Evolutionary conservation across 108 stramenopile species (phyloP).

Genomic region (Fragilaria crotonensis): DNA sequence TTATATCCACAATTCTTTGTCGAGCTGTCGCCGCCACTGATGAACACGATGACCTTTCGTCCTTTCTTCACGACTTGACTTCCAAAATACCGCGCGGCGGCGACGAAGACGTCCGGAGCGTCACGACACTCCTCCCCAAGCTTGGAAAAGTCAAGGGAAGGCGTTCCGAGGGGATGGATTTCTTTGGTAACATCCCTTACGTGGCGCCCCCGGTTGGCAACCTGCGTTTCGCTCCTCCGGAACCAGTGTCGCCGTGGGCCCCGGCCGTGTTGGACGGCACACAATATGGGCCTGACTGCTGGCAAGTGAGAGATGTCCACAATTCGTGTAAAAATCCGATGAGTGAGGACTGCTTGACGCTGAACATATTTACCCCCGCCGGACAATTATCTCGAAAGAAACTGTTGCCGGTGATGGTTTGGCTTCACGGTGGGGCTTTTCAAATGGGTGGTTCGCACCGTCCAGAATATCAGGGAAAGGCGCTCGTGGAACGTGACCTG

Average conservation of each 20-base stretch:
- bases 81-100: too few relatives aligned
- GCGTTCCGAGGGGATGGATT: slow-evolving; percentile 36
- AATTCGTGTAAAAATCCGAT: slow-evolving; percentile 57
- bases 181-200: slow-evolving; percentile 51
- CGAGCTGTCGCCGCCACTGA: too few relatives aligned
- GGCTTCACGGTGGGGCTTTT: slow-evolving; percentile 64
- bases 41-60: too few relatives aligned
- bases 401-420: slow-evolving; percentile 47
- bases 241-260: slow-evolving; percentile 36
- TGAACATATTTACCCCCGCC: slow-evolving; percentile 61
- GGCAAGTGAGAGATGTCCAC: slow-evolving; percentile 50
- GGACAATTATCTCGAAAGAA: slow-evolving; percentile 21
- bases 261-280: slow-evolving; percentile 48
- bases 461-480: slow-evolving; percentile 48
- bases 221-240: slow-evolving; percentile 48
- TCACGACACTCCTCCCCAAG: too few relatives aligned
- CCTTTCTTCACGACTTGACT: too few relatives aligned
- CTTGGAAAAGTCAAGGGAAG: slow-evolving; percentile 34
- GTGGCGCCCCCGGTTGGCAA: slow-evolving; percentile 50
- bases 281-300: slow-evolving; percentile 56
- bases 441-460: slow-evolving; percentile 40
- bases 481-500: slow-evolving; percentile 44
- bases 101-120: too few relatives aligned
- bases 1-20: too few relatives aligned
- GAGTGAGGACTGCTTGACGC: slow-evolving; percentile 71